Percentiles rank a stretch among this genome's conserved stretches.
phyloP scores from a whole-genome alignment of 257 asterid genomes.

The Nemophila menziesii region DNA sequence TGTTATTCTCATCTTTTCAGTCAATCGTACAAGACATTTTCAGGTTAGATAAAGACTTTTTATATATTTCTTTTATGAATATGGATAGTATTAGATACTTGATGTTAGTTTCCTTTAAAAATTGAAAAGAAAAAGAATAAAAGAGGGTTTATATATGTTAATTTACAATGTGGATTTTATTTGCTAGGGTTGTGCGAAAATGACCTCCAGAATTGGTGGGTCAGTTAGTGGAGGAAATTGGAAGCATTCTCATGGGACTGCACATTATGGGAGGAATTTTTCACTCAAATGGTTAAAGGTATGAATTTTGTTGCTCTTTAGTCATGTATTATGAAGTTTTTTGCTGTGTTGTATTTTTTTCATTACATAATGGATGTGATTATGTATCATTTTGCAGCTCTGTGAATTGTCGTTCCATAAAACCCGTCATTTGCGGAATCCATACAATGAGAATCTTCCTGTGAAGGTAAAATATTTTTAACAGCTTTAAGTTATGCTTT shows the following conservation, averaged over 20 bases:
- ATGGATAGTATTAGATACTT: neutral
- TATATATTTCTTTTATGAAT: neutral
- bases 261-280: slow-evolving; percentile 92
- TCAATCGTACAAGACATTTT: slow-evolving; percentile 89
- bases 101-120: neutral
- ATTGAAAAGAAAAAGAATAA: neutral
- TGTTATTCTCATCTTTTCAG: slow-evolving; percentile 84
- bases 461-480: slow-evolving; percentile 47
- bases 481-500: neutral
- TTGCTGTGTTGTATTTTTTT: slow-evolving; percentile 1
- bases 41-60: slow-evolving; percentile 40
- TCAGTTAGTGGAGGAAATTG: slow-evolving; percentile 84
- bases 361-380: neutral
- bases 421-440: slow-evolving; percentile 82
- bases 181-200: slow-evolving; percentile 92
- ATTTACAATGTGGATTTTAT: slow-evolving; percentile 7
- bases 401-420: slow-evolving; percentile 83
- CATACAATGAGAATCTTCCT: slow-evolving; percentile 74
- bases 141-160: neutral
- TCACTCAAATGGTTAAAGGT: slow-evolving; percentile 94
- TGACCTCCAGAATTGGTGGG: slow-evolving; percentile 86
- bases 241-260: slow-evolving; percentile 97
- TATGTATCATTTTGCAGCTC: slow-evolving; percentile 43
- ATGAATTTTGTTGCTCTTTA: slow-evolving; percentile 3
- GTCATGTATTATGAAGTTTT: neutral